phyloP scores from a whole-genome alignment of 2,329 filamentous ascomycete genomes.

The Venturia nashicola region DNA sequence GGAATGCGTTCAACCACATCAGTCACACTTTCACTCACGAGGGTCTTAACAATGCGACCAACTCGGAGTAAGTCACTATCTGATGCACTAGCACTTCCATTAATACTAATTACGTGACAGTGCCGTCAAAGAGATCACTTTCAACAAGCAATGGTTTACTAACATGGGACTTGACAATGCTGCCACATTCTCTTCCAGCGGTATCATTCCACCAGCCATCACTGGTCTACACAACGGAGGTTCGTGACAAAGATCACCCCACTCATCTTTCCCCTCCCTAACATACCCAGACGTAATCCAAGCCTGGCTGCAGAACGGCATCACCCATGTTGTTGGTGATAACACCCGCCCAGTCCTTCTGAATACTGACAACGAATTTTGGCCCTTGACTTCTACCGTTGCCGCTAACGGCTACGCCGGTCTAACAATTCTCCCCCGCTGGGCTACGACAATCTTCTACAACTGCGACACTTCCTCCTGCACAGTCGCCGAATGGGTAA shows the following conservation, averaged over 20 bases:
- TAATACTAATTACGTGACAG: slow-evolving; percentile 12
- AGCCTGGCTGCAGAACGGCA: slow-evolving; percentile 7
- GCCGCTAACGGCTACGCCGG: slow-evolving; percentile 3
- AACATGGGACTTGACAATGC: neutral
- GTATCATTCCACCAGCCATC: slow-evolving; percentile 8
- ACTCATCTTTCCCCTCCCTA: neutral
- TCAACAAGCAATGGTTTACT: slow-evolving; percentile 1
- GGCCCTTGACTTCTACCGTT: neutral
- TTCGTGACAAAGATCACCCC: neutral
- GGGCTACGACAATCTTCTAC: slow-evolving; percentile 5
- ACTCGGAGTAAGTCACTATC: slow-evolving; percentile 11
- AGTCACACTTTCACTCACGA: slow-evolving; percentile 8
- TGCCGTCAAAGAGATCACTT: slow-evolving; percentile 1
- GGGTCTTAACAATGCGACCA: neutral
- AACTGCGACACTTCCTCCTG: slow-evolving; percentile 4
- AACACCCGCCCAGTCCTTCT: neutral
- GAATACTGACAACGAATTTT: slow-evolving; percentile 6
- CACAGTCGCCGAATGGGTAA: slow-evolving; percentile 4
- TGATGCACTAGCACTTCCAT: no score
- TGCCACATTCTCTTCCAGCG: neutral
- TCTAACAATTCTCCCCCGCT: neutral
- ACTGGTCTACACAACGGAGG: slow-evolving; percentile 7
- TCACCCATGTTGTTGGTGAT: neutral
- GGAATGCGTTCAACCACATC: slow-evolving; percentile 2
- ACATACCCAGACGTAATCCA: neutral